Conservation (phyloP, 257 asterid genomes). For the Solanum corneliomulleri region DNA sequence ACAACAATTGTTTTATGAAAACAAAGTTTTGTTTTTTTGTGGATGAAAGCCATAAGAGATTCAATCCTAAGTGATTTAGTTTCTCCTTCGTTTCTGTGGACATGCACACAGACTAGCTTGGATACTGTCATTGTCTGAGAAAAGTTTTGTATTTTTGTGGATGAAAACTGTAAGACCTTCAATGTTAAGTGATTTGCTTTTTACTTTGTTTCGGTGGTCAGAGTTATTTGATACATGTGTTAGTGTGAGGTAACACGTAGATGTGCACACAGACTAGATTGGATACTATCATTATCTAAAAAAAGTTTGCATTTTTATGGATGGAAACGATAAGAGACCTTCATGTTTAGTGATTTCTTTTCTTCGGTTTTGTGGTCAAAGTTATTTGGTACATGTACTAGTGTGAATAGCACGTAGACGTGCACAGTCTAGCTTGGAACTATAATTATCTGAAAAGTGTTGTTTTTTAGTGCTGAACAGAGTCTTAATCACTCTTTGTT, state of each 20-base stretch:
- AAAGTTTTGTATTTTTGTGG: neutral
- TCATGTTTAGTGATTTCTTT: neutral
- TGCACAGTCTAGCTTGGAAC: neutral
- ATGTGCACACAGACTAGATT: neutral
- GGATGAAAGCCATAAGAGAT: neutral
- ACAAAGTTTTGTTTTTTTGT: neutral
- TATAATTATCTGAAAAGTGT: neutral
- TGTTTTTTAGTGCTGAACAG: neutral
- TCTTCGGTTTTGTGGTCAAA: neutral
- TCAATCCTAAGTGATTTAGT: neutral
- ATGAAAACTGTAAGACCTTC: neutral
- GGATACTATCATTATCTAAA: neutral
- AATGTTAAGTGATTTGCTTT: neutral
- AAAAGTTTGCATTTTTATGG: neutral
- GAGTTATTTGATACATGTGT: neutral
- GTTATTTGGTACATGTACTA: neutral
- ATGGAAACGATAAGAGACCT: neutral
- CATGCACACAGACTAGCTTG: neutral
- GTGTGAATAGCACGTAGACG: neutral
- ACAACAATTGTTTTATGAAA: neutral
- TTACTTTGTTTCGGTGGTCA: neutral
- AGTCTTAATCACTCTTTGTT: neutral
- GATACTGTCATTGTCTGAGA: neutral
- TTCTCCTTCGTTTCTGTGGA: neutral
- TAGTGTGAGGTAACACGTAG: neutral